phyloP scores from a whole-genome alignment of 1,139 yeast genomes.

The Hyphopichia khmerensis region DNA sequence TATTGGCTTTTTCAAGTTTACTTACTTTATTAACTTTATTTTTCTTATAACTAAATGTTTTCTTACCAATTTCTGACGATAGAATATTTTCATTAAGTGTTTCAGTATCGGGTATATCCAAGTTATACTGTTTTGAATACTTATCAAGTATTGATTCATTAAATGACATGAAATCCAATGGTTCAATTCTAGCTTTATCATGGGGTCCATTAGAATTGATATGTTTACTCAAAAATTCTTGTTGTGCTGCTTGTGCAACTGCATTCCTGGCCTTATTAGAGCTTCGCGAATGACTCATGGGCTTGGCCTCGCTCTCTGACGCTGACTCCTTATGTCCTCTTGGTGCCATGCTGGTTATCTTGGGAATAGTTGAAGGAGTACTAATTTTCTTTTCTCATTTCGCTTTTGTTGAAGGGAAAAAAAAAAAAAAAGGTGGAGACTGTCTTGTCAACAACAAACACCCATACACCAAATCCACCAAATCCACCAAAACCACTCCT shows the following conservation, averaged over 20 bases:
- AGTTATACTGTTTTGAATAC: constrained; percentile 54
- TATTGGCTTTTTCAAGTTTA: constrained; percentile 54
- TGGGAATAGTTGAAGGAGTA: too few species aligned
- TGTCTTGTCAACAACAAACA: too few species aligned
- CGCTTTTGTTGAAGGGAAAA: too few species aligned
- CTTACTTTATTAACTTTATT: constrained; percentile 40
- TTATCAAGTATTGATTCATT: constrained; percentile 55
- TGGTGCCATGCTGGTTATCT: constrained; percentile 2
- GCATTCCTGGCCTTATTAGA: constrained; percentile 55
- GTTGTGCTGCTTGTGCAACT: constrained; percentile 60
- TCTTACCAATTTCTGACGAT: constrained; percentile 62
- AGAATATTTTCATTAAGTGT: constrained; percentile 62
- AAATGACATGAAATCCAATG: constrained; percentile 60
- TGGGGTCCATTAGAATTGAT: constrained; percentile 65
- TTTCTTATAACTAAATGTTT: constrained; percentile 50
- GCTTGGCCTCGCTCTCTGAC: constrained; percentile 44
- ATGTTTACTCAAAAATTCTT: constrained; percentile 56
- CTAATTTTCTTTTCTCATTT: too few species aligned
- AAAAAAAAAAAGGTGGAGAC: too few species aligned
- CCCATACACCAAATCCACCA: too few species aligned
- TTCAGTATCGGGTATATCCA: constrained; percentile 49
- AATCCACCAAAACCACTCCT: too few species aligned
- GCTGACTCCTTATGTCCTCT: constrained; percentile 33
- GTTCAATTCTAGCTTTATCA: constrained; percentile 47
- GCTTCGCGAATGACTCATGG: constrained; percentile 28